Conservation (phyloP, 495 filamentous ascomycete genomes). For the Hyaloscypha bicolor region DNA sequence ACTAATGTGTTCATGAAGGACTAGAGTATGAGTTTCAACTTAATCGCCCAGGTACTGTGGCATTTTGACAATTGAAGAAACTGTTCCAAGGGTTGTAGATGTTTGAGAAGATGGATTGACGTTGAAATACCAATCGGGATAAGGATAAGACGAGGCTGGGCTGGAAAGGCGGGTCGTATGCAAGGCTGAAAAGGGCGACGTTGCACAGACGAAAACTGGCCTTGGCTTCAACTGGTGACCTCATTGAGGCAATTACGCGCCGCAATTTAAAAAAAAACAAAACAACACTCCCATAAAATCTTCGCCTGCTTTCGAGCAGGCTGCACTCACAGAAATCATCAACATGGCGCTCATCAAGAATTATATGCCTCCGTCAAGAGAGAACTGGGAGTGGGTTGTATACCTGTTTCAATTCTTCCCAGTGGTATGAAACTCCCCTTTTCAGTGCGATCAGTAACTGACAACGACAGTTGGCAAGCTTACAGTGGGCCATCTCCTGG, state of each 20-base stretch:
- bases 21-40: not conserved
- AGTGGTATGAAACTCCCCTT: conserved; percentile 16
- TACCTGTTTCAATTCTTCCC: conserved; percentile 32
- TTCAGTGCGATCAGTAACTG: not conserved
- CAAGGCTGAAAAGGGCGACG: conserved; percentile 13
- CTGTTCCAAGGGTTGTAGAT: not conserved
- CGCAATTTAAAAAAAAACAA: not conserved
- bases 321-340: not conserved
- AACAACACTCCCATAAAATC: not conserved
- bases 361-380: conserved; percentile 31
- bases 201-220: not conserved
- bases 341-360: conserved; percentile 27
- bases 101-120: not conserved
- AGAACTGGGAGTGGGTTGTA: conserved; percentile 30
- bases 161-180: not conserved
- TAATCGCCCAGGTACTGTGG: not conserved
- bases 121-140: not conserved
- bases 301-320: not conserved
- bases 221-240: conserved; percentile 6
- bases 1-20: not conserved
- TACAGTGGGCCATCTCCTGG: conserved; percentile 57
- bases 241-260: conserved; percentile 16
- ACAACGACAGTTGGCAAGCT: conserved; percentile 24
- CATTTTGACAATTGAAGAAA: not conserved
- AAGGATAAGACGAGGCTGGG: not conserved